phyloP scores from a whole-genome alignment of 2,329 filamentous ascomycete species.

The Arthroderma sp. region DNA sequence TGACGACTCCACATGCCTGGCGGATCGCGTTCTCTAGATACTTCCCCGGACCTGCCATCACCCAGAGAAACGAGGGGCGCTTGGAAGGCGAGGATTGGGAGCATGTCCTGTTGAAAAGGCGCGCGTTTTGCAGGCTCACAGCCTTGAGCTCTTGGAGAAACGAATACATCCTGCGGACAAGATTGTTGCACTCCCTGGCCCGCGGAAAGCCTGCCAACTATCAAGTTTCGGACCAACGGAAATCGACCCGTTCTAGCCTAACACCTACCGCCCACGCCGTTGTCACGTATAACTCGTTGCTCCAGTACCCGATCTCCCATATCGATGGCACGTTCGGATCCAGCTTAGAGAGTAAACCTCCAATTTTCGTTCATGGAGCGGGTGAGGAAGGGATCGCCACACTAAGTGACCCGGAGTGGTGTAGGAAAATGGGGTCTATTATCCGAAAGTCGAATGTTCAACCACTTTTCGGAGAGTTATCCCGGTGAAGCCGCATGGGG shows the following conservation, averaged over 20 bases:
- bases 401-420: slow-evolving; percentile 62
- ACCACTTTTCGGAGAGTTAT: slow-evolving; percentile 66
- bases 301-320: slow-evolving; percentile 66
- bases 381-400: slow-evolving; percentile 67
- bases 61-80: slow-evolving; percentile 32
- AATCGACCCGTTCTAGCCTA: slow-evolving; percentile 41
- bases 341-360: slow-evolving; percentile 55
- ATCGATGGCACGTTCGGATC: slow-evolving; percentile 65
- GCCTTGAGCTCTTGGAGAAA: slow-evolving; percentile 84
- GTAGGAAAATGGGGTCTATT: slow-evolving; percentile 66
- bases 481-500: slow-evolving; percentile 66
- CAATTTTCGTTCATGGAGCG: slow-evolving; percentile 71
- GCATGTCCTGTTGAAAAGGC: slow-evolving; percentile 56
- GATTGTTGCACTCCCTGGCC: slow-evolving; percentile 66
- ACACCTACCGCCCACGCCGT: slow-evolving; percentile 60
- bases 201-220: slow-evolving; percentile 60
- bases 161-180: slow-evolving; percentile 82
- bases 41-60: slow-evolving; percentile 63
- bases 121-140: slow-evolving; percentile 72
- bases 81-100: slow-evolving; percentile 41
- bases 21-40: slow-evolving; percentile 81
- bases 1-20: slow-evolving; percentile 90
- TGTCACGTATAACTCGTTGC: slow-evolving; percentile 72
- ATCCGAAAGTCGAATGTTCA: slow-evolving; percentile 59
- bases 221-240: slow-evolving; percentile 42